Evolutionary conservation across 2,329 filamentous ascomycete genomes (phyloP).

Genomic region (Botryotinia convoluta): DNA sequence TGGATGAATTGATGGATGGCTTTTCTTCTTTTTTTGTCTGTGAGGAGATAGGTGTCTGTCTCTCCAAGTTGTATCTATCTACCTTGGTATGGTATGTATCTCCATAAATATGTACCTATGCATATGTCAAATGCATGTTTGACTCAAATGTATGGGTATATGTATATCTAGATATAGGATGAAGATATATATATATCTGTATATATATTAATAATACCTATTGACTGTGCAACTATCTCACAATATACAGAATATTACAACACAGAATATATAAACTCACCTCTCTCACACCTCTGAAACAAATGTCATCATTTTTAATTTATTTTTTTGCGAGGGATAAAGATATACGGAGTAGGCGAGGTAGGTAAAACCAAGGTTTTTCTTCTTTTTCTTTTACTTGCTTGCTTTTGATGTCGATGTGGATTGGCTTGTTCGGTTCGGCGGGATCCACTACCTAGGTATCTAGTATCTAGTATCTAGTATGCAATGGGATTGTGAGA

Average conservation of each 20-base stretch:
- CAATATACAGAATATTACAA: neutral
- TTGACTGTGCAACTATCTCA: no score
- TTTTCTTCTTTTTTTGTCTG: neutral
- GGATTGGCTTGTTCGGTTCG: neutral
- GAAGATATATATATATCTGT: neutral
- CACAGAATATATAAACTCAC: neutral
- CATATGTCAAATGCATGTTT: no score
- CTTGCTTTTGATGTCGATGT: neutral
- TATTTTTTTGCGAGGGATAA: neutral
- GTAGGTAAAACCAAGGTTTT: neutral
- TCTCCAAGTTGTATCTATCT: no score
- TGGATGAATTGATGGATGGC: neutral
- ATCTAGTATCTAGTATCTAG: neutral
- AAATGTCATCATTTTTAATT: neutral
- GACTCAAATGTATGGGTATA: neutral
- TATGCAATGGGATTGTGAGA: neutral
- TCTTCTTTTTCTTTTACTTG: neutral
- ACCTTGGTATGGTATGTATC: no score
- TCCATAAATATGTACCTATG: no score
- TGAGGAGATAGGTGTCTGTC: no score
- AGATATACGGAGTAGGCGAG: neutral
- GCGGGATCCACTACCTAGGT: neutral
- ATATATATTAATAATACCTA: neutral
- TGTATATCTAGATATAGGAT: no score
- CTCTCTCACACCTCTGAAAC: neutral